Evolutionary conservation across 2,329 filamentous ascomycete species (phyloP).

Genomic region (Ceratocystis huliohia): DNA sequence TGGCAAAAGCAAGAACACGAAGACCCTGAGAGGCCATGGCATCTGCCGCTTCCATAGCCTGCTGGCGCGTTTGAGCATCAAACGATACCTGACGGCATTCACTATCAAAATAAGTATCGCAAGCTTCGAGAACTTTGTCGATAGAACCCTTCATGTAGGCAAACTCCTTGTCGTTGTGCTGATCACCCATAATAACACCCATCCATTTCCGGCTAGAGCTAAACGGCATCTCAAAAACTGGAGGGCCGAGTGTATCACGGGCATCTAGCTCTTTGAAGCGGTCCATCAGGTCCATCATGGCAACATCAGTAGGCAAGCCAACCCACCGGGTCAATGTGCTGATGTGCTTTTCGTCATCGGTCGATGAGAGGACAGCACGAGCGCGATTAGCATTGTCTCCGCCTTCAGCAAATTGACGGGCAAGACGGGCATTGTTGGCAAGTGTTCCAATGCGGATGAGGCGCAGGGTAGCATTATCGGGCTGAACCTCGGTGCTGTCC

Average conservation of each 20-base stretch:
- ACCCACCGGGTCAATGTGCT: constrained; percentile 71
- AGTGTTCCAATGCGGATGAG: constrained; percentile 90
- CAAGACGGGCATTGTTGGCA: constrained; percentile 82
- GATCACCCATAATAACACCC: constrained; percentile 71
- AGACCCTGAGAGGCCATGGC: constrained; percentile 80
- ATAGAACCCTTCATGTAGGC: constrained; percentile 94
- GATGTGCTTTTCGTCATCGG: constrained; percentile 41
- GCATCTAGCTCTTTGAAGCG: constrained; percentile 84
- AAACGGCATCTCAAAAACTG: constrained; percentile 79
- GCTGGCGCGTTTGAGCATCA: constrained; percentile 60
- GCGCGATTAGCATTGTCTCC: constrained; percentile 36
- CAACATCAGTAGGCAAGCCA: constrained; percentile 92
- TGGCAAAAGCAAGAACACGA: constrained; percentile 84
- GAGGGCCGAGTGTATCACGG: constrained; percentile 69
- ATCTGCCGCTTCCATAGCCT: constrained; percentile 68
- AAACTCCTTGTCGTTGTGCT: constrained; percentile 54
- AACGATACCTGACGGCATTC: constrained; percentile 79
- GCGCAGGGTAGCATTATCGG: constrained; percentile 61
- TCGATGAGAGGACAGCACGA: constrained; percentile 75
- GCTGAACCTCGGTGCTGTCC: constrained; percentile 42
- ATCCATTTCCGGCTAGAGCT: constrained; percentile 99
- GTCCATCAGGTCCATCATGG: constrained; percentile 88
- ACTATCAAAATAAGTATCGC: constrained; percentile 77
- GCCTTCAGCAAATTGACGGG: constrained; percentile 56
- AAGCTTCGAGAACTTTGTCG: constrained; percentile 72